phyloP scores from a whole-genome alignment of 768 basidiomycete species.

The Mycena epipterygia region DNA sequence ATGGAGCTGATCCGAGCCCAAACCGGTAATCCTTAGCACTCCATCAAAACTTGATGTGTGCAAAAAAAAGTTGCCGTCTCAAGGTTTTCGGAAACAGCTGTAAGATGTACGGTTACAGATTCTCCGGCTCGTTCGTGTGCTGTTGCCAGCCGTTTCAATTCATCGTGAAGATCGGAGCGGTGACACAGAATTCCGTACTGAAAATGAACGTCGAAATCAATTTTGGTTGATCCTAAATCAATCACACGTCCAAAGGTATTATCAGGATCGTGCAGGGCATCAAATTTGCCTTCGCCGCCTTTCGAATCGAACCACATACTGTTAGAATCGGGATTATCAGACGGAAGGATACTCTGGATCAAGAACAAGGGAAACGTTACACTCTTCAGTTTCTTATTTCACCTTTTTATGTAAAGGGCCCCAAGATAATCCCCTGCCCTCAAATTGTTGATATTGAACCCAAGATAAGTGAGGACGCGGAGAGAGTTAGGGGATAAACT shows the following conservation, averaged over 20 bases:
- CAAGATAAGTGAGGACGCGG: background rate
- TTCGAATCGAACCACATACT: background rate
- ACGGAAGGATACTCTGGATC: background rate
- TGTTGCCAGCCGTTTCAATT: conserved; percentile 3
- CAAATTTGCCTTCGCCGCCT: conserved; percentile 6
- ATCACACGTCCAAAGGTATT: background rate
- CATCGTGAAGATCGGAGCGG: conserved; percentile 3
- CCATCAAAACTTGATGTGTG: no score
- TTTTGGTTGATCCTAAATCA: background rate
- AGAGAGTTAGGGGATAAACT: background rate
- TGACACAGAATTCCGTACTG: background rate
- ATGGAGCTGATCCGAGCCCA: no score
- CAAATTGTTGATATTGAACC: background rate
- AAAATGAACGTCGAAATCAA: background rate
- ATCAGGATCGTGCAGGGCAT: background rate
- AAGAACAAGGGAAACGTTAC: no score
- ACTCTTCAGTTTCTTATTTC: no score
- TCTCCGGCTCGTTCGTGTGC: background rate
- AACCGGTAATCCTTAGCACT: no score
- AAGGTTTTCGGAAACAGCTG: no score
- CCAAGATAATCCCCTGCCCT: background rate
- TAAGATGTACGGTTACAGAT: background rate
- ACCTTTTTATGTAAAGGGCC: no score
- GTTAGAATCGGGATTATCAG: background rate
- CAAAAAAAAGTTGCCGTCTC: no score